phyloP scores from a whole-genome alignment of 1,284 basidiomycete species.

The Retiboletus flavoniger region DNA sequence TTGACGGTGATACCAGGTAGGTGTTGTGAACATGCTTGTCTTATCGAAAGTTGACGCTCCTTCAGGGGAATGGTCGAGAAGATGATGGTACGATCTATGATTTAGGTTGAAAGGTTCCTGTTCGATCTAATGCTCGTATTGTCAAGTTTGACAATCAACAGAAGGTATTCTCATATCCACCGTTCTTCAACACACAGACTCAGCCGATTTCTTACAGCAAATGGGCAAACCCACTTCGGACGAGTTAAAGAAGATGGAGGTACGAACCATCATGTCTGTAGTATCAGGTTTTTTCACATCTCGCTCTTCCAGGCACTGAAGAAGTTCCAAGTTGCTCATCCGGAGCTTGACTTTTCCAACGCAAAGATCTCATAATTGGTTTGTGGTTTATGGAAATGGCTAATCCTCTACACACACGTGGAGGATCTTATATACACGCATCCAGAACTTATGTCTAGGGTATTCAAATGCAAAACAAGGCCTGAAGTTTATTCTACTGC shows the following conservation, averaged over 20 bases:
- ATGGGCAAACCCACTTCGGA: conserved; percentile 94
- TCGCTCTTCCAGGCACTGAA: conserved; percentile 61
- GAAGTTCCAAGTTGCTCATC: conserved; percentile 88
- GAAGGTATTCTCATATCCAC: conserved; percentile 54
- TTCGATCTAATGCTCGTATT: conserved; percentile 10
- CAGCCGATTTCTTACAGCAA: conserved; percentile 55
- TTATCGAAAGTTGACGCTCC: conserved; percentile 7
- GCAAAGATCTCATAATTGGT: conserved; percentile 72
- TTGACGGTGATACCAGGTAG: conserved; percentile 90
- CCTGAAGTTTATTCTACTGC: conserved; percentile 14
- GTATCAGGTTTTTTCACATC: neutral
- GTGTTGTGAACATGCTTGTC: conserved; percentile 10
- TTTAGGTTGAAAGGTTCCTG: neutral
- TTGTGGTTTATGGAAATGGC: neutral
- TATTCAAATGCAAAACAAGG: neutral
- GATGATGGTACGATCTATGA: conserved; percentile 92
- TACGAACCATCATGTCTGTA: conserved; percentile 27
- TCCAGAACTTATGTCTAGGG: neutral
- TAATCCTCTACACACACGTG: neutral
- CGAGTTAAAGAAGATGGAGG: conserved; percentile 87
- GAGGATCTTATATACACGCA: neutral
- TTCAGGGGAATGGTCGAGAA: conserved; percentile 96
- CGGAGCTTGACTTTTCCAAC: conserved; percentile 94
- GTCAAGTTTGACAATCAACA: conserved; percentile 94
- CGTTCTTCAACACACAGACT: neutral